Evolutionary conservation across 2,329 filamentous ascomycete genomes (phyloP).

Genomic region (Apiospora sp.): DNA sequence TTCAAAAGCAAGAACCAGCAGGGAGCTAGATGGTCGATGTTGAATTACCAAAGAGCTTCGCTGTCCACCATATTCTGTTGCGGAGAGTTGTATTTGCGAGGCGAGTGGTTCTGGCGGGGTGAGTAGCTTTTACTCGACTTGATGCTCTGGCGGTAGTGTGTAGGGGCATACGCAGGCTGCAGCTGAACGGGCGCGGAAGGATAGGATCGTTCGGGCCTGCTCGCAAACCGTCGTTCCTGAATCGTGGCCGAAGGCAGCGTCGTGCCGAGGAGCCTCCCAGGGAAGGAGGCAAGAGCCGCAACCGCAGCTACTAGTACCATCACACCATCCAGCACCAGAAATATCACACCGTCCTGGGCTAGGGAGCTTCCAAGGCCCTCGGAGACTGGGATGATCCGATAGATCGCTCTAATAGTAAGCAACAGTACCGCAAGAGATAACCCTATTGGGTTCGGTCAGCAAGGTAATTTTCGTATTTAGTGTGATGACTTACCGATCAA

Average conservation of each 20-base stretch:
- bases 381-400: constrained; percentile 37
- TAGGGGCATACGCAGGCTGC: constrained; percentile 27
- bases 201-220: constrained; percentile 31
- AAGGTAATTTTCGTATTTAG: not conserved
- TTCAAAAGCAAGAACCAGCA: too few species aligned
- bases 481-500: constrained; percentile 50
- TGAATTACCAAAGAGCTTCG: constrained; percentile 41
- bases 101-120: constrained; percentile 27
- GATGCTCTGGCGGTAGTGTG: constrained; percentile 31
- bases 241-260: constrained; percentile 32
- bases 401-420: constrained; percentile 38
- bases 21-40: not conserved
- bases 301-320: constrained; percentile 36
- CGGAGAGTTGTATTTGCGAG: constrained; percentile 24
- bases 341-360: constrained; percentile 36
- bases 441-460: not conserved
- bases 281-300: constrained; percentile 37
- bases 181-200: constrained; percentile 32
- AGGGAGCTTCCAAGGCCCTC: constrained; percentile 36
- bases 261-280: constrained; percentile 36
- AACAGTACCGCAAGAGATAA: constrained; percentile 32
- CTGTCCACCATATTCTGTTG: constrained; percentile 39
- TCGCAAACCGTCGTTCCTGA: constrained; percentile 27
- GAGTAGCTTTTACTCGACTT: constrained; percentile 31
- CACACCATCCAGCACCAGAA: constrained; percentile 40